Conservation (phyloP, 352 stramenopile genomes). For the Blastocystis hominis region DNA sequence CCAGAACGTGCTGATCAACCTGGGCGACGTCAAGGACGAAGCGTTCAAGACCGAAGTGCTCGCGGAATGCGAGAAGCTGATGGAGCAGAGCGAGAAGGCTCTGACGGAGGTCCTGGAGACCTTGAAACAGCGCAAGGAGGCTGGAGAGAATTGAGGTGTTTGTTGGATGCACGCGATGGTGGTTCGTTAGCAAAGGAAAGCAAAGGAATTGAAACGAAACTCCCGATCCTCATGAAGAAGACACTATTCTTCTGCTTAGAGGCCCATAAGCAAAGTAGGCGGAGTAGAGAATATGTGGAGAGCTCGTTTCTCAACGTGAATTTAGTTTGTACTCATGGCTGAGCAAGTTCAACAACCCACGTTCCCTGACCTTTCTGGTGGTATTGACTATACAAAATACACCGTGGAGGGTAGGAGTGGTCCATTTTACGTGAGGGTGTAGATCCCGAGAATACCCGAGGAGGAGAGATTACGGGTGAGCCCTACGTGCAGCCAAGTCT, state of each 20-base stretch:
- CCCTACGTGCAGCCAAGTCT: constrained; percentile 49
- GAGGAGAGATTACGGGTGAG: not conserved
- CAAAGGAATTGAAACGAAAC: too few relatives aligned
- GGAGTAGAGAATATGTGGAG: too few relatives aligned
- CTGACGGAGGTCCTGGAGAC: constrained; percentile 57
- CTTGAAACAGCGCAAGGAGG: constrained; percentile 54
- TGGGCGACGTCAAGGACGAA: constrained; percentile 60
- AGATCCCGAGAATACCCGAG: constrained; percentile 27
- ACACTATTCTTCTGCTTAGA: too few relatives aligned
- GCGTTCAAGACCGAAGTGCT: constrained; percentile 37
- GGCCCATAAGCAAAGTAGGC: too few relatives aligned
- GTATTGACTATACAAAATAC: constrained; percentile 19
- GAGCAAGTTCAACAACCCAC: not conserved
- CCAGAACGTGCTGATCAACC: constrained; percentile 61
- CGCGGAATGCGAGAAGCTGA: constrained; percentile 57
- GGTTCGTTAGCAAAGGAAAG: too few relatives aligned
- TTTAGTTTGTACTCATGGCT: not conserved
- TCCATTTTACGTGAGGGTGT: not conserved
- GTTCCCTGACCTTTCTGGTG: not conserved
- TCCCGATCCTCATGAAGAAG: too few relatives aligned
- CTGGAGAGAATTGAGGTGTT: too few relatives aligned
- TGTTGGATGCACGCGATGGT: too few relatives aligned
- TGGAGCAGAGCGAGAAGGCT: constrained; percentile 55
- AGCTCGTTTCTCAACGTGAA: not conserved
- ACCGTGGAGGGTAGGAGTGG: not conserved